These are phyloP conservation scores for Fraxinus excelsior DNA, from an alignment of 257 asterid genomes.

Conservation along the genomic window DNA sequence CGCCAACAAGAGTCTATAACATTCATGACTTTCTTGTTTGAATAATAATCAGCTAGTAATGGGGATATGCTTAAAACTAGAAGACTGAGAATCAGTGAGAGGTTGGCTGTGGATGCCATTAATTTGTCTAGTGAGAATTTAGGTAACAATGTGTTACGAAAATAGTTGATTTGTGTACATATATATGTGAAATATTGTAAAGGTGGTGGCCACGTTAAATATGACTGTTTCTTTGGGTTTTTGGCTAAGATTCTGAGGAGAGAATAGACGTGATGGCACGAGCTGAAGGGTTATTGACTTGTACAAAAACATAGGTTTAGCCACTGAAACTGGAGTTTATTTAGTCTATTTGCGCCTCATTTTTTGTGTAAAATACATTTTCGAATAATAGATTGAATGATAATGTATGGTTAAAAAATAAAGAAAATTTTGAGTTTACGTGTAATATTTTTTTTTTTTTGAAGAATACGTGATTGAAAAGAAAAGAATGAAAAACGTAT, in stretches of 20 bases:
- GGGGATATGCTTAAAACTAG: constrained; percentile 28
- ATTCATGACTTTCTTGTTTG: constrained; percentile 36
- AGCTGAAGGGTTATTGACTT: constrained; percentile 37
- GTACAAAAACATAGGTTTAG: not conserved
- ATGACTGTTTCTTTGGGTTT: constrained; percentile 33
- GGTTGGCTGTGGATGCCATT: constrained; percentile 42
- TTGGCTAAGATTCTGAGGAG: constrained; percentile 26
- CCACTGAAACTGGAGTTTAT: constrained; percentile 1
- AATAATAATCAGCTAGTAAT: constrained; percentile 23
- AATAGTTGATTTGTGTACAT: not conserved
- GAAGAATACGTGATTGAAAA: too few relatives aligned
- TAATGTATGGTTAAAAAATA: too few relatives aligned
- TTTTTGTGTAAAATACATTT: too few relatives aligned
- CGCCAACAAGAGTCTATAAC: constrained; percentile 87
- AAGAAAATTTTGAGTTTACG: too few relatives aligned
- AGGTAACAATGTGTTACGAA: constrained; percentile 9
- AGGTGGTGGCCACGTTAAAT: constrained; percentile 57
- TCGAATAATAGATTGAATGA: too few relatives aligned
- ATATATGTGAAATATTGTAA: constrained; percentile 16
- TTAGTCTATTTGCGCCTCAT: not conserved
- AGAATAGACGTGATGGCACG: constrained; percentile 67
- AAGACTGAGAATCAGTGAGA: constrained; percentile 33
- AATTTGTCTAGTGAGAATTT: constrained; percentile 6
- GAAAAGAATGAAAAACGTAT: too few relatives aligned
- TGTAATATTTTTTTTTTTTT: too few relatives aligned